Evolutionary conservation across 2,329 filamentous ascomycete species (phyloP).

Genomic region (Alternaria ventricosa): DNA sequence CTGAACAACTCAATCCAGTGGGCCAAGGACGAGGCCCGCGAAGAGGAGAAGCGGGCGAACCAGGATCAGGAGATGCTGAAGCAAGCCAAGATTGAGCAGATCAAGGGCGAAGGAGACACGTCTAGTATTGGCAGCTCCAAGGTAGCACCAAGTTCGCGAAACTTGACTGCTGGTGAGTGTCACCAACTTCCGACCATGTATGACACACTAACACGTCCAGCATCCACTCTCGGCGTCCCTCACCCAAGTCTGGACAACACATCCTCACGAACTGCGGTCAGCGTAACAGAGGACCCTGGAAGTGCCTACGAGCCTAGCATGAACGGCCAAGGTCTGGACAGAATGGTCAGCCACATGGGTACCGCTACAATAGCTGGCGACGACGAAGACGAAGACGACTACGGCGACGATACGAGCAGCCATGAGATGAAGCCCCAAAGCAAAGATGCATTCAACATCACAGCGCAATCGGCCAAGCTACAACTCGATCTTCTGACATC

Average conservation of each 20-base stretch:
- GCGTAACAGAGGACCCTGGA: conserved; percentile 61
- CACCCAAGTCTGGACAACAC: conserved; percentile 49
- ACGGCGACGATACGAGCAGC: conserved; percentile 80
- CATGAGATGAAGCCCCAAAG: conserved; percentile 74
- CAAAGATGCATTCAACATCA: conserved; percentile 96
- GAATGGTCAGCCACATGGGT: conserved; percentile 57
- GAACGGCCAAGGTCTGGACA: conserved; percentile 60
- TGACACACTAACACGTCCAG: conserved; percentile 13
- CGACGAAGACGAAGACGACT: conserved; percentile 71
- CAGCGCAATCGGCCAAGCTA: conserved; percentile 89
- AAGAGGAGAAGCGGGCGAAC: conserved; percentile 79
- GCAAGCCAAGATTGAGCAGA: conserved; percentile 80
- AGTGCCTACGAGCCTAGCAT: conserved; percentile 65
- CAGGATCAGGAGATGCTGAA: conserved; percentile 74
- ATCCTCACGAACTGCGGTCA: conserved; percentile 52
- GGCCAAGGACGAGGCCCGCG: conserved; percentile 94
- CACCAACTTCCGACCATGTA: neutral
- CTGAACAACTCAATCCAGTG: conserved; percentile 98
- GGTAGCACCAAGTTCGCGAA: conserved; percentile 30
- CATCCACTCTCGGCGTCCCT: conserved; percentile 58
- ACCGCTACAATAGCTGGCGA: conserved; percentile 65
- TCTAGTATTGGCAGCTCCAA: conserved; percentile 47
- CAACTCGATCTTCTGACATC: conserved; percentile 90
- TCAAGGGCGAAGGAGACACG: conserved; percentile 52
- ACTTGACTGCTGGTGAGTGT: conserved; percentile 40